Base-by-base conservation (phyloP, 805 yeast genomes). In the Candida odintsovae region DNA sequence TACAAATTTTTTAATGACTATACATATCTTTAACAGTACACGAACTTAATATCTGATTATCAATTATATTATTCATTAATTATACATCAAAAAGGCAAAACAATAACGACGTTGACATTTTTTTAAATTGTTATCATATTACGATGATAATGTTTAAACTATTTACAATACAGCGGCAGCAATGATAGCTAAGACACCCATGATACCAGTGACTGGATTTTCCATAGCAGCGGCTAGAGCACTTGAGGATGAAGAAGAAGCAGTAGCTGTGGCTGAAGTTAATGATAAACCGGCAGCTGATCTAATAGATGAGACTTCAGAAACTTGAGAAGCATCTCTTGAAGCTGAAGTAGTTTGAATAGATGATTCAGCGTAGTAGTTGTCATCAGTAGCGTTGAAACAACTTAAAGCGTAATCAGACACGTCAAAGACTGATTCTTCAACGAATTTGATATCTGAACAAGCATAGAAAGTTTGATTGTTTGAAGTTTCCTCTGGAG, bases 401-500 rank as follows among this genome's bases (percentile, higher is more conserved):
- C 75, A 71, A 37, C 65, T 53, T 25, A 60, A 49, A 9, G 75
- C 70, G 39, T 44, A 55, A 31, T 58, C 61, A 9, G 71, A 48
- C 29, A 62, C 56, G 41, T 67, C 61, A 52, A 70, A 69, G 33
- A 69, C 73, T 8, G 62, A 56, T 47, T 65, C 69, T 55, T 69
- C 73, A 44, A 72, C 76, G 49, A 70, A 72, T n/a, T 42, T 52
- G 49, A 72, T 52, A 51, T 72, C 77, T 25, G 77, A 65, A 60
- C 77, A 72, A 38, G 72, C 73, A 53, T 69, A 72, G 56, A 64
- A 75, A 18, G 76, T 71, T 41, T 66, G 62, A 50, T 72, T 72
- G 21, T 50, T 40, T 15, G 56, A 48, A 22, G 63, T 67, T 45
- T 70, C 75, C n/a, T 65, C 41, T 50, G 76, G 76, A 11, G 48